Evolutionary conservation across 2,329 filamentous ascomycete genomes (phyloP), one percentile per base, ranked within the genome.

Genomic region (Talaromyces sp.): DNA sequence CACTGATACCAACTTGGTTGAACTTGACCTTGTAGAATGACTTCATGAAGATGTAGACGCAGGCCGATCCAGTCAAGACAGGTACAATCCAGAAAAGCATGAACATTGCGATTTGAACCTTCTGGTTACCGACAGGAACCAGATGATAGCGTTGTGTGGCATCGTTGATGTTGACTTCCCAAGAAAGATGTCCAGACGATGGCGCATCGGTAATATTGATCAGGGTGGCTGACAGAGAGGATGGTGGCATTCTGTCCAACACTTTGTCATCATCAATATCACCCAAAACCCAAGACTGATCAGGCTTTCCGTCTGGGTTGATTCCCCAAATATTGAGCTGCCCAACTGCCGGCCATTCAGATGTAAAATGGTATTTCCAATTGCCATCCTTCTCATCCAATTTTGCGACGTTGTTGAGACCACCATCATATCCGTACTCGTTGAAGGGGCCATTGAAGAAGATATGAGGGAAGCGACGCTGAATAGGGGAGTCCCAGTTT

Each of bases 241-340:
- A 82, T 7, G 84, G 84, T 2, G 83, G 81, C 47, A 87, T 76
- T 27, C 83, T 81, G 65, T 88, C 85, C 27, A 87, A 70, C 8
- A 87, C 74, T 9, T 75, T 75, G 63, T 87, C 84, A 27, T 73
- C 73, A 61, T 87, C 82, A 17, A 84, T 77, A 65, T 87, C 85
- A 24, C 85, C 85, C 52, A 79, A 80, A 3, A 85, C 79, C 55
- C 75, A 78, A 2, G 78, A 79, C 55, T 83, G 76, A 67, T 88
- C 86, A 0, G 85, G 84, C 58, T 81, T 71, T 29, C 84, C 83
- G 67, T 86, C 80, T 0, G 80, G 79, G 61, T 87, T 85, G 65
- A 87, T 82, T 43, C 85, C 85, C 85, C 85, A 87, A 9, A 86
- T 77, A 58, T 86, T 88, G 55, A 87, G 70, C 64, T 87, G 84